phyloP scores from a whole-genome alignment of 495 filamentous ascomycete genomes.

The Pyrenula massariospora region DNA sequence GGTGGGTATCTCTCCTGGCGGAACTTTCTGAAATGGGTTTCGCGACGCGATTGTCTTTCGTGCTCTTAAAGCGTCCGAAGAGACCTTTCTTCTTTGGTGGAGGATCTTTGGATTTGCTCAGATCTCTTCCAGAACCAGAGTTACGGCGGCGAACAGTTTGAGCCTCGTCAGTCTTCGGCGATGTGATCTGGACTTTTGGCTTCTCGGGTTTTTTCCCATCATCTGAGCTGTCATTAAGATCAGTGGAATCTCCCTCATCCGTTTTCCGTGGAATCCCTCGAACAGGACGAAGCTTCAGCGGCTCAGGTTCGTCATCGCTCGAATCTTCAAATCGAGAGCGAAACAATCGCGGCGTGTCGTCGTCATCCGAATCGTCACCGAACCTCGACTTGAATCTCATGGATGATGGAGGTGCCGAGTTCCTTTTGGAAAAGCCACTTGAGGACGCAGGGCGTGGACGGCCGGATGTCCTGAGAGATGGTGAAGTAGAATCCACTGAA shows the following conservation, averaged over 20 bases:
- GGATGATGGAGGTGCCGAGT: conserved; percentile 14
- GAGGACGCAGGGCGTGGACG: conserved; percentile 33
- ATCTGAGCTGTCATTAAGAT: conserved; percentile 53
- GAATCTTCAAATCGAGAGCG: conserved; percentile 72
- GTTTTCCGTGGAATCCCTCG: conserved; percentile 50
- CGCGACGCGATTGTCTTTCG: conserved; percentile 19
- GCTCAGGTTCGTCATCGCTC: conserved; percentile 49
- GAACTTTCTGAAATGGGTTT: conserved; percentile 19
- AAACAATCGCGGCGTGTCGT: conserved; percentile 36
- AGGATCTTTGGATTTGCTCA: conserved; percentile 22
- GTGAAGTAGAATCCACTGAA: conserved; percentile 10
- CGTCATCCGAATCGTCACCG: conserved; percentile 65
- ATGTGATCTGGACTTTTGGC: conserved; percentile 2
- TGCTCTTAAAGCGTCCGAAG: conserved; percentile 30
- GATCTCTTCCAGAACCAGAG: conserved; percentile 5
- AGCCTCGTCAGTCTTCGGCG: conserved; percentile 8
- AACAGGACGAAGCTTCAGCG: conserved; percentile 39
- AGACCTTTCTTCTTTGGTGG: conserved; percentile 23
- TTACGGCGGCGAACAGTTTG: conserved; percentile 3
- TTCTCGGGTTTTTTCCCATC: conserved; percentile 17
- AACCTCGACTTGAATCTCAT: conserved; percentile 31
- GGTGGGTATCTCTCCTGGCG: conserved; percentile 18
- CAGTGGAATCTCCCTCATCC: conserved; percentile 53
- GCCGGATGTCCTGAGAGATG: conserved; percentile 9
- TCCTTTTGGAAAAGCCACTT: conserved; percentile 31